Percentiles rank a stretch among this genome's conserved stretches.
Evolutionary conservation across 352 stramenopile species (phyloP).

Genomic region (Globisporangium sylvaticum): DNA sequence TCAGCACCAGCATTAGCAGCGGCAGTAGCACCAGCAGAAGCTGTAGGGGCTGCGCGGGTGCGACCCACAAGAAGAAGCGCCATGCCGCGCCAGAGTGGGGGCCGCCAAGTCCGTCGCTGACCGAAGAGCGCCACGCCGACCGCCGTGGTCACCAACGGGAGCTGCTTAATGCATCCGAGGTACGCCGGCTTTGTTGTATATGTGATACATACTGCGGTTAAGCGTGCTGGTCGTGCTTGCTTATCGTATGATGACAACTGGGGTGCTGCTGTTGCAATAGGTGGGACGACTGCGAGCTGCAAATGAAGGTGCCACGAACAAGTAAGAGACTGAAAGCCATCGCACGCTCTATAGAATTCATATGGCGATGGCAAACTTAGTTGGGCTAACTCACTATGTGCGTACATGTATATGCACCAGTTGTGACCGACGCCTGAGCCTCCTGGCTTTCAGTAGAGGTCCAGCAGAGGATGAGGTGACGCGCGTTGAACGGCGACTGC

Average conservation of each 20-base stretch:
- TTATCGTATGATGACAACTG: background rate
- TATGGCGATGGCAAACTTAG: background rate
- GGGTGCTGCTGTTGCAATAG: background rate
- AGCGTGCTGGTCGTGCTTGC: background rate
- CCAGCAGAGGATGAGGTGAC: background rate
- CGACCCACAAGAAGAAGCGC: background rate
- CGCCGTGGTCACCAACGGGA: background rate
- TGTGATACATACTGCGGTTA: too few relatives aligned
- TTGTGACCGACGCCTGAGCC: background rate
- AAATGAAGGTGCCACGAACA: background rate
- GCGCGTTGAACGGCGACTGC: background rate
- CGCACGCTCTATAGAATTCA: background rate
- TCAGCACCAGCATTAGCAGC: background rate
- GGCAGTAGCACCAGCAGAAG: too few relatives aligned
- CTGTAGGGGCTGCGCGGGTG: too few relatives aligned
- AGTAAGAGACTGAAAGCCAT: background rate
- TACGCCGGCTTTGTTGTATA: background rate
- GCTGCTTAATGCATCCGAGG: background rate
- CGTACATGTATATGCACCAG: background rate
- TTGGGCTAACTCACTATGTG: background rate
- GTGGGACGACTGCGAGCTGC: background rate
- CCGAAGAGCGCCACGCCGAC: background rate
- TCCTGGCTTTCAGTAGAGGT: background rate
- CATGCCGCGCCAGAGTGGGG: background rate
- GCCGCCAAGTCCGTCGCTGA: background rate